Evolutionary conservation across 192 early-diverging fungal genomes (phyloP), one percentile per base, ranked within the genome.

Genomic region (Ramicandelaber brevisporus): DNA sequence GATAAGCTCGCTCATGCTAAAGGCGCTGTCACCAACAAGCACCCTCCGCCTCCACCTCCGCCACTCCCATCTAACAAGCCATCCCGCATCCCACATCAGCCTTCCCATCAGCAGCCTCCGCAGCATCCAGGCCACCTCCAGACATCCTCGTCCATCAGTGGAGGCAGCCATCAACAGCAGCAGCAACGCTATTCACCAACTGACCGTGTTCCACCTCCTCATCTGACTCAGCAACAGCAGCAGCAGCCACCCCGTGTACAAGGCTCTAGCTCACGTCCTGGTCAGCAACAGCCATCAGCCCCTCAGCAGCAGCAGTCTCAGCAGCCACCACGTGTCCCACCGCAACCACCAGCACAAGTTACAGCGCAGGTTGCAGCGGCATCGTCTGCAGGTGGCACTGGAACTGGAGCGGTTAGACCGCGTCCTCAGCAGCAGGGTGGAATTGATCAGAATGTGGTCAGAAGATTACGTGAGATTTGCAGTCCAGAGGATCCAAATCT

Each of bases 401-500:
- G n/a, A n/a, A n/a, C n/a, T n/a, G n/a, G n/a, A n/a, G n/a, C n/a
- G n/a, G n/a, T n/a, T 0, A 53, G 46, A 11, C 65, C 57, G 21
- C 55, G 59, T 23, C 61, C 59, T 33, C 58, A 48, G 26, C 50
- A 58, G 42, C 47, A 58, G 21, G 49, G 57, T 15, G 59, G 69
- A 24, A 66, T 61, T 8, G 68, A 67, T 35, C 80, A 96, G 39
- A n/a, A n/a, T n/a, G 68, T 96, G 5, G 62, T 96, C 27, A 73
- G 75, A 17, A 61, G 76, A 3, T 44, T 89, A 29, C 54, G 70
- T 40, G 68, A 65, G 6, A 77, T 88, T 26, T 89, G 85, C 51
- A 83, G 68, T 21, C 72, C 73, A 22, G 69, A 60, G 18, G 80
- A 95, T 53, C 89, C 89, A 21, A 78, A 67, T 37, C 58, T 60